Evolutionary conservation across 805 yeast genomes (phyloP), one percentile per base, ranked within the genome.

Genomic region (Metschnikowia chrysomelidarum): DNA sequence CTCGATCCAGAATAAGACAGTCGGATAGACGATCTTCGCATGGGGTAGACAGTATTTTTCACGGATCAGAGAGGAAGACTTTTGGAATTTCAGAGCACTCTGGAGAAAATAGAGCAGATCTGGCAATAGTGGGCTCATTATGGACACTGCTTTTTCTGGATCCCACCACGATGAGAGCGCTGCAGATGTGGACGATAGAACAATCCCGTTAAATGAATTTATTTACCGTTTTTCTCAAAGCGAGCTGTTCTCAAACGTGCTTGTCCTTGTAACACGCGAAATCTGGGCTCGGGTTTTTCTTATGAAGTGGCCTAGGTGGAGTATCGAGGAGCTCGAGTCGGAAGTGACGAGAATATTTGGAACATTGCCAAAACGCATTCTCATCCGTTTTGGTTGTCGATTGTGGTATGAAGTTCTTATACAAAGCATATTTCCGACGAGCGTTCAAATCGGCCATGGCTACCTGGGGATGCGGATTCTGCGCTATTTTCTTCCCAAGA

Each of bases 301-400:
- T 27, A 87, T 88, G 88, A 85, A 88, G 51, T 89, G 96, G 96
- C 89, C 79, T 56, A 68, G 95, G 39, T 89, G 97, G 96, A 73
- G 83, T 2, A 91, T 83, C 53, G 96, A 88, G 56, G 79, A 81
- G 54, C 89, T 88, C 59, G 97, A 89, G 60, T 72, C 81, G 29
- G n/a, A n/a, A n/a, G n/a, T n/a, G n/a, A n/a, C n/a, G n/a, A n/a
- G n/a, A n/a, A n/a, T n/a, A n/a, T n/a, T n/a, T n/a, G n/a, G n/a
- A n/a, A n/a, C n/a, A n/a, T n/a, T n/a, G n/a, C n/a, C n/a, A n/a
- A n/a, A n/a, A n/a, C n/a, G n/a, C n/a, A n/a, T n/a, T n/a, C n/a
- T n/a, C n/a, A n/a, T n/a, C n/a, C n/a, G n/a, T n/a, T n/a, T n/a
- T n/a, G n/a, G n/a, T n/a, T n/a, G n/a, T n/a, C n/a, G n/a, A n/a